Percentiles rank a stretch among this genome's conserved stretches.
Conservation (phyloP, 805 yeast species). For the Pichia sporocuriosa region DNA sequence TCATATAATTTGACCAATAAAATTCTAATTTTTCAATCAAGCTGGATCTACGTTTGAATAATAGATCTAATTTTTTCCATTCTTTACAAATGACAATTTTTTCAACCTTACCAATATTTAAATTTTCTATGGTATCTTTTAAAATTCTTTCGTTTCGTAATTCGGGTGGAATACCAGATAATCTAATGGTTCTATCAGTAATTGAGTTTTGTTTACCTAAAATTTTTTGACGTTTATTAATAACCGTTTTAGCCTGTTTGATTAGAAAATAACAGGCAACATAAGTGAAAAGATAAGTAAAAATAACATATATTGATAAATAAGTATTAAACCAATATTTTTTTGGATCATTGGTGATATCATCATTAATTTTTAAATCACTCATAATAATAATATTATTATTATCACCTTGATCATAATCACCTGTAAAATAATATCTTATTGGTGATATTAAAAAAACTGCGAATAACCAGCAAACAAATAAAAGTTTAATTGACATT, state of each 20-base stretch:
- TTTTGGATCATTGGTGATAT: slow-evolving; percentile 2
- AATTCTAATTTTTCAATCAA: slow-evolving; percentile 56
- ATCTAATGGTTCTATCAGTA: slow-evolving; percentile 83
- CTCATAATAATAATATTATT: no score
- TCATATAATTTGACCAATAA: slow-evolving; percentile 59
- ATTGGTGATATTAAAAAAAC: slow-evolving; percentile 76
- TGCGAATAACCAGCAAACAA: slow-evolving; percentile 62
- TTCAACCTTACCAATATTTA: slow-evolving; percentile 75
- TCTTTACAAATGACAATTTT: slow-evolving; percentile 77
- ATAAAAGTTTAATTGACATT: slow-evolving; percentile 69
- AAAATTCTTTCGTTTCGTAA: slow-evolving; percentile 66
- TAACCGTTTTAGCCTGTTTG: slow-evolving; percentile 66
- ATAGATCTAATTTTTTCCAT: slow-evolving; percentile 67
- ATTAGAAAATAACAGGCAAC: slow-evolving; percentile 54
- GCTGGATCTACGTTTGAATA: slow-evolving; percentile 53
- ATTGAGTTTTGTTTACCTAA: slow-evolving; percentile 82
- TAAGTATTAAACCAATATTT: slow-evolving; percentile 34
- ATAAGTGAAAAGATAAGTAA: slow-evolving; percentile 80
- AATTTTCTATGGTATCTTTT: slow-evolving; percentile 65
- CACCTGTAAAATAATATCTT: slow-evolving; percentile 76
- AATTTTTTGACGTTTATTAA: slow-evolving; percentile 69
- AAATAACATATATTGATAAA: slow-evolving; percentile 79
- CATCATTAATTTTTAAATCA: no score
- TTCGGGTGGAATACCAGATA: slow-evolving; percentile 84
- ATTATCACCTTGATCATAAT: slow-evolving; percentile 58